Evolutionary conservation across 2,329 filamentous ascomycete genomes (phyloP), one percentile per base, ranked within the genome.

Genomic region (Waltergamsia citrina): DNA sequence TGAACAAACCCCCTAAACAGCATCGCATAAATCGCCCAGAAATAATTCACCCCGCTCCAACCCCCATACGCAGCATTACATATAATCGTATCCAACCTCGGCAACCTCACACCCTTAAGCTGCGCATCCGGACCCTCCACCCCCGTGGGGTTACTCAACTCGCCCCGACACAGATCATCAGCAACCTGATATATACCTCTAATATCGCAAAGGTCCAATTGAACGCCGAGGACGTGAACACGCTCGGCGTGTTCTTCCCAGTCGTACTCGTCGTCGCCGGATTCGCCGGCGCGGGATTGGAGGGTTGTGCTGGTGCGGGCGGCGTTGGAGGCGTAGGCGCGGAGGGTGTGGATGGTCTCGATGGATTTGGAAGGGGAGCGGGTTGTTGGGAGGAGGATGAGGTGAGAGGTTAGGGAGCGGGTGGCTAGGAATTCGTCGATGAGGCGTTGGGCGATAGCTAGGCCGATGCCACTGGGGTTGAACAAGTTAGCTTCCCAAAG

Each of bases 51-150:
- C n/a, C 84, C 85, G 1, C 67, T 73, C 83, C 86, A 94, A 3
- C 85, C 87, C 16, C 87, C 86, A 25, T 90, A 81, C 1, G 88
- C 92, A 12, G 90, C 90, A 56, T 95, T 95, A 53, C 85, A 80
- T 24, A 96, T 67, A 16, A 92, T 67, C 3, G 72, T 72, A 56
- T 96, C 86, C 20, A 98, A 65, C 42, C 80, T 77, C 2, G 84
- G 79, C 26, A 86, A 64, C 15, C 58, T 59, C 15, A 74, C 60
- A 25, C 63, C 54, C 15, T 49, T 51, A 24, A 67, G 49, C 29
- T 20, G 15, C 8, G 15, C 37, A 25, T 36, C 37, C 25, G 20
- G 36, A 18, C 36, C 38, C 31, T 55, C 50, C 24, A 52, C 42
- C 4, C 54, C 56, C 9, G 56, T 58, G 11, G 63, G 63, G 39